phyloP scores from a whole-genome alignment of 2,329 filamentous ascomycete genomes.

The Botrytis cinerea region DNA sequence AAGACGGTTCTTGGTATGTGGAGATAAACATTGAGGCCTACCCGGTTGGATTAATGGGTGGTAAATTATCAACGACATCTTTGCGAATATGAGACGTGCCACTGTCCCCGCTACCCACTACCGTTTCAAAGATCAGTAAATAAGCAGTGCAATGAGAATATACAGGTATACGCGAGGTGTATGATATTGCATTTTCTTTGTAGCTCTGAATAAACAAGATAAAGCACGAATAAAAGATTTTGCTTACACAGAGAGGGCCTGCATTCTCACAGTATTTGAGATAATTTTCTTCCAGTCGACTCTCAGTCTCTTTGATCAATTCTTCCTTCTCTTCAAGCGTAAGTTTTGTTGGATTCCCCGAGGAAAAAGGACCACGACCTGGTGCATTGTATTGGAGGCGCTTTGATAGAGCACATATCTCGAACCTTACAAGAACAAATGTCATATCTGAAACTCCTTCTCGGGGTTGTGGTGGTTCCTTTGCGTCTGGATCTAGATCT shows the following conservation, averaged over 20 bases:
- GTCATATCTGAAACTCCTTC: constrained; percentile 45
- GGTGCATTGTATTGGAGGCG: constrained; percentile 37
- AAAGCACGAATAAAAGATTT: background rate
- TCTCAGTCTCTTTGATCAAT: constrained; percentile 39
- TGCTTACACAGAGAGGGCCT: constrained; percentile 45
- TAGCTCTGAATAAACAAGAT: background rate
- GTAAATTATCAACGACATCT: constrained; percentile 45
- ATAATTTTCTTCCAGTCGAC: constrained; percentile 40
- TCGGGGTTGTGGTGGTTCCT: constrained; percentile 32
- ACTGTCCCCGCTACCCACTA: constrained; percentile 51
- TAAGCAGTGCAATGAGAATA: background rate
- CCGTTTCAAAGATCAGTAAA: constrained; percentile 4
- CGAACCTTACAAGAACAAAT: constrained; percentile 43
- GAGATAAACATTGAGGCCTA: constrained; percentile 39
- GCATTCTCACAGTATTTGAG: constrained; percentile 43
- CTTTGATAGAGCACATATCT: constrained; percentile 38
- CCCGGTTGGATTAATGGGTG: constrained; percentile 40
- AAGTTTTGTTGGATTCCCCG: constrained; percentile 16
- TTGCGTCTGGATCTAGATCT: constrained; percentile 47
- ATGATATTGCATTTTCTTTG: background rate
- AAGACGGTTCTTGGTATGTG: constrained; percentile 43
- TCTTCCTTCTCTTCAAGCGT: constrained; percentile 40
- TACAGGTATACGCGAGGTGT: background rate
- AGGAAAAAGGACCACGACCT: constrained; percentile 25
- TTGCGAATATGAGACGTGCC: constrained; percentile 45